phyloP scores from a whole-genome alignment of 768 basidiomycete species.

The Panellus pusillus region DNA sequence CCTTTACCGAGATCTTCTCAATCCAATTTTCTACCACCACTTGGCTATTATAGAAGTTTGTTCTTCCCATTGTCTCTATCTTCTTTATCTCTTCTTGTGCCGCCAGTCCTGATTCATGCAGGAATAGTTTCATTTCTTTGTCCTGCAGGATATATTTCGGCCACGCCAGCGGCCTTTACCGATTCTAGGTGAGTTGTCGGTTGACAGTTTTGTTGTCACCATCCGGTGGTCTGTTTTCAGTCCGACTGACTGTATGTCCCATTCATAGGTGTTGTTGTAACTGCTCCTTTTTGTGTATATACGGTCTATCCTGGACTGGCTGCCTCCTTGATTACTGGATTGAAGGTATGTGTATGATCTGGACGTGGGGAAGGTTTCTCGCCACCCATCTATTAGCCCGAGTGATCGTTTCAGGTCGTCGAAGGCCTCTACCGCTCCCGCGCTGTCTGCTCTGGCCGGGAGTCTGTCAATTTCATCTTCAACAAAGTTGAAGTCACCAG shows the following conservation, averaged over 20 bases:
- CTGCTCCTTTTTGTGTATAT: slow-evolving; percentile 31
- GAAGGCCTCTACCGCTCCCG: slow-evolving; percentile 18
- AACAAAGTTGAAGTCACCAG: slow-evolving; percentile 44
- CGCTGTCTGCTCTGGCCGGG: slow-evolving; percentile 26
- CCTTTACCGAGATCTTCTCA: not conserved
- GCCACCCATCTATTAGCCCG: slow-evolving; percentile 34
- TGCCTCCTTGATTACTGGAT: not conserved
- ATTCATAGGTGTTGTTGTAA: slow-evolving; percentile 18
- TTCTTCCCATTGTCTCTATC: not conserved
- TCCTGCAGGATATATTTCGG: slow-evolving; percentile 24
- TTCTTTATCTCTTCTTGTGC: not conserved
- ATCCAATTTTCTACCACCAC: not conserved
- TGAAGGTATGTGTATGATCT: slow-evolving; percentile 30
- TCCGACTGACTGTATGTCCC: slow-evolving; percentile 23
- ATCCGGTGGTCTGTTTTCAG: slow-evolving; percentile 35
- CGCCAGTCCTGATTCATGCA: not conserved
- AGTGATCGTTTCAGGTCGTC: slow-evolving; percentile 23
- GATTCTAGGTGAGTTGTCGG: slow-evolving; percentile 22
- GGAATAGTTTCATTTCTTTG: not conserved
- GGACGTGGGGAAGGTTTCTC: slow-evolving; percentile 21
- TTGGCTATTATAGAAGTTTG: not conserved
- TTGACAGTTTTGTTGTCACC: slow-evolving; percentile 13
- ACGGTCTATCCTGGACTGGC: slow-evolving; percentile 35
- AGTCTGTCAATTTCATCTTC: slow-evolving; percentile 39
- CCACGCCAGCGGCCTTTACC: slow-evolving; percentile 34